Evolutionary conservation across 2,329 filamentous ascomycete species (phyloP), one percentile per base, ranked within the genome.

Genomic region (Clonostachys sp.): DNA sequence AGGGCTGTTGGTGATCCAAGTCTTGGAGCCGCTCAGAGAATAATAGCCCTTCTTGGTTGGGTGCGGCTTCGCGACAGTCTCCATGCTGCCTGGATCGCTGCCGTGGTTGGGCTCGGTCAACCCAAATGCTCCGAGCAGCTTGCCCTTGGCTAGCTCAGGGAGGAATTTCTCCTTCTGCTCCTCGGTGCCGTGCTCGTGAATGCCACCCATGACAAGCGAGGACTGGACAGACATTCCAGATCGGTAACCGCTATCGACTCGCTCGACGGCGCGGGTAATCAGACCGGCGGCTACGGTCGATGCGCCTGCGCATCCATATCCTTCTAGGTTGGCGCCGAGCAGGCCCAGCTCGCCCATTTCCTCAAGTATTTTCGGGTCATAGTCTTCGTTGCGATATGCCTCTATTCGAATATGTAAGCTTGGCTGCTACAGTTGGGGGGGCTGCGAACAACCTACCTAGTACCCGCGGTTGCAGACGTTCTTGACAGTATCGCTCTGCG

Each of bases 321-420:
- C 91, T 53, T 92, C 74, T 51, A 96, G 91, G 16, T 84, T 92
- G 45, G 91, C 85, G 46, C 91, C 91, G 5, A 96, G 75, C 1
- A 96, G 77, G n/a, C 91, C 91, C 12, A 96, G 74, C 62, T 94
- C 89, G 41, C 91, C 91, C 91, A 96, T 96, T 70, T 96, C 91
- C 64, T 86, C 78, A 34, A 96, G 77, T 50, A 96, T 95, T 59
- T 86, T 85, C 58, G 81, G 78, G 65, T 96, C 91, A 70, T 91
- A 96, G 61, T 90, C 66, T 68, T 96, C 91, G 63, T 92, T 84
- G 54, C 91, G 68, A 53, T 91, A 95, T 50, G 89, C 87, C 68
- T 92, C 89, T 92, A 51, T 33, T 41, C 45, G 44, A 14, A 45
- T 41, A 34, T 34, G 39, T 48, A 18, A 47, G 45, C 33, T 17